Base-by-base conservation (phyloP, 176 grass and related monocot species). In the Oryza meridionalis region DNA sequence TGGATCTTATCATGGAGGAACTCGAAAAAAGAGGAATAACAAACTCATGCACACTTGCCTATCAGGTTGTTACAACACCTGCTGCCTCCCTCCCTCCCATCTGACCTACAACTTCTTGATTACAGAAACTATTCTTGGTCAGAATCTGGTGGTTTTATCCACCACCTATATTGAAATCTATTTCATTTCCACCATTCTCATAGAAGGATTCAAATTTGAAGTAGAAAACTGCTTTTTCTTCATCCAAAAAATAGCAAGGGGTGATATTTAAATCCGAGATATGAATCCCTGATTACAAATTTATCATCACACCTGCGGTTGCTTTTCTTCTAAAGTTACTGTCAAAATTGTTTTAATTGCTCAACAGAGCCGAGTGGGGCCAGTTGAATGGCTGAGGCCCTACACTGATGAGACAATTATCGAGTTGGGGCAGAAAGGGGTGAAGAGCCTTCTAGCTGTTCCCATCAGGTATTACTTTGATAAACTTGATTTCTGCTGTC, bases 361-460 rank as follows among this genome's bases (percentile, higher is more conserved):
- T 80, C 76, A 45, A 86, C 84, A 99, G 96, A 99, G 96, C 40
- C 93, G 96, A 79, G 96, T 99, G 64, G 96, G 96, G 67, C 94
- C 94, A 70, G 96, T 99, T 29, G 96, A 99, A 90, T 99, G 96
- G 96, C 84, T 99, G 81, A 96, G 82, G 77, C 96, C 96, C 14
- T 99, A 99, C 70, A 99, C 96, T 37, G 96, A 99, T 62, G 96
- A 99, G 89, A 99, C 96, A 66, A 96, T 99, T 84, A 82, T 99
- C 92, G 91, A 95, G 63, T 93, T 99, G 70, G 96, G 93, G 21
- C 83, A 87, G 84, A 96, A 70, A 86, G 89, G 94, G 17, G 87
- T 94, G 45, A 96, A 94, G 78, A 96, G 85, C 62, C 91, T 99
- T 82, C 84, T 99, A 79, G 96, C 96, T 85, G 91, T 99, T 86